These are phyloP conservation scores for Pleurotus eryngii DNA, from an alignment of 768 basidiomycete genomes.

Conservation along the genomic window DNA sequence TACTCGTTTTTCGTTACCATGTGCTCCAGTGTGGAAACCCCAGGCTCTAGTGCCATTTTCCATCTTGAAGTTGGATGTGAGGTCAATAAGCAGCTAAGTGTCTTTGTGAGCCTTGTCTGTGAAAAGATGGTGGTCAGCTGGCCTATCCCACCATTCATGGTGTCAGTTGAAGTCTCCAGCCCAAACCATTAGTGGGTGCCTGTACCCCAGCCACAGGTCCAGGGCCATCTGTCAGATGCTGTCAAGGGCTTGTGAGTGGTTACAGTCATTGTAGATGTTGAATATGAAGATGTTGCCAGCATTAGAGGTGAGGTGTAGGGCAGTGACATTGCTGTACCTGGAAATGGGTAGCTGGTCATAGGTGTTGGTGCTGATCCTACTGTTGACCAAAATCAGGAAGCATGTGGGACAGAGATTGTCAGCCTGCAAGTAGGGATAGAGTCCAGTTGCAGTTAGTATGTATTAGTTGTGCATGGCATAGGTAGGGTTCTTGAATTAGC, in stretches of 20 bases:
- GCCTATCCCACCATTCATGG: constrained; percentile 37
- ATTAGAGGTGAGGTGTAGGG: constrained; percentile 15
- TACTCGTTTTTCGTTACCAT: neutral
- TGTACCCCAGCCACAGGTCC: neutral
- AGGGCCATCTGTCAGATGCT: neutral
- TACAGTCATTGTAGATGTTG: too few species aligned
- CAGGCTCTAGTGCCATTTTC: neutral
- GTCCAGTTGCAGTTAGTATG: neutral
- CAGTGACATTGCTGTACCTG: constrained; percentile 19
- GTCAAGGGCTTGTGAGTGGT: constrained; percentile 1
- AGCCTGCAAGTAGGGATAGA: neutral
- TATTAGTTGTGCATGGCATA: constrained; percentile 10
- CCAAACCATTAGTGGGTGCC: constrained; percentile 21
- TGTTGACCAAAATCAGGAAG: constrained; percentile 20
- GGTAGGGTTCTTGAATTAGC: constrained; percentile 27
- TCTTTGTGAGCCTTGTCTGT: constrained; percentile 11
- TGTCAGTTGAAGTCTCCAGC: constrained; percentile 39
- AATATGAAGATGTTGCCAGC: constrained; percentile 9
- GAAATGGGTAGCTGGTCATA: constrained; percentile 19
- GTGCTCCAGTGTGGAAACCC: neutral
- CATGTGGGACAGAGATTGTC: constrained; percentile 2
- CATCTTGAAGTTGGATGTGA: neutral
- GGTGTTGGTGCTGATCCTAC: constrained; percentile 5
- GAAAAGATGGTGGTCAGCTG: constrained; percentile 30
- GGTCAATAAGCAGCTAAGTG: neutral